A percentile compares a stretch with the other conserved stretches of the same genome.
Conservation (phyloP, 306 rosid species). For the Cicer arietinum region DNA sequence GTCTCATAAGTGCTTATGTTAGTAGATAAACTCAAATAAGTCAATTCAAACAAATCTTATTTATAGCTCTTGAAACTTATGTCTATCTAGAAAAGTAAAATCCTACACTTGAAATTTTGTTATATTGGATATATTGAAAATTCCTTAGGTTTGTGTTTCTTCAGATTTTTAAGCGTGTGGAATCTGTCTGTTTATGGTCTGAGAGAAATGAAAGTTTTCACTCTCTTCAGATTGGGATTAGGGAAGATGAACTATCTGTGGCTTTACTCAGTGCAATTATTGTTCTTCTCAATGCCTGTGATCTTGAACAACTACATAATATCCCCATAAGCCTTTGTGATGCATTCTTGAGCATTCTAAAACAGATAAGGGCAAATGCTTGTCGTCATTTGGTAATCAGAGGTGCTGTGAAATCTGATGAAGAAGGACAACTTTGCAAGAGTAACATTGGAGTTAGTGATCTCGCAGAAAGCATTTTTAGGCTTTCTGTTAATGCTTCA, state of each 20-base stretch:
- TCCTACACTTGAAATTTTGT: neutral
- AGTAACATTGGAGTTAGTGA: constrained; percentile 60
- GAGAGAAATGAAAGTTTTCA: constrained; percentile 43
- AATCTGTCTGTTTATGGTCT: constrained; percentile 55
- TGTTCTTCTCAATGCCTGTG: constrained; percentile 63
- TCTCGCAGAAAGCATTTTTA: constrained; percentile 72
- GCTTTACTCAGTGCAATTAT: constrained; percentile 59
- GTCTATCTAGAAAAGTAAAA: constrained; percentile 9
- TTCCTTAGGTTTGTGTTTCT: constrained; percentile 64
- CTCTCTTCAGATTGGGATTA: constrained; percentile 55
- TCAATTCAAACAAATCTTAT: neutral
- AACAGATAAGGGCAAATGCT: constrained; percentile 57
- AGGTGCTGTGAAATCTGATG: constrained; percentile 39
- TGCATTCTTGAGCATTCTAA: constrained; percentile 50
- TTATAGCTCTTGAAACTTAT: constrained; percentile 23
- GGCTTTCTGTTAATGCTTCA: constrained; percentile 61
- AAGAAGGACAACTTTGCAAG: constrained; percentile 44
- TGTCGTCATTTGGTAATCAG: constrained; percentile 43
- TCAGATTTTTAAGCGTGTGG: constrained; percentile 62
- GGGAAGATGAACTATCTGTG: constrained; percentile 58
- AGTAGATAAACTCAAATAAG: neutral
- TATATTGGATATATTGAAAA: constrained; percentile 36
- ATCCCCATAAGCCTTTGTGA: constrained; percentile 51
- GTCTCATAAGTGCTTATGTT: neutral
- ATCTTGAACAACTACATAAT: constrained; percentile 55